phyloP scores from a whole-genome alignment of 495 filamentous ascomycete genomes.

The Annulohypoxylon moriforme region DNA sequence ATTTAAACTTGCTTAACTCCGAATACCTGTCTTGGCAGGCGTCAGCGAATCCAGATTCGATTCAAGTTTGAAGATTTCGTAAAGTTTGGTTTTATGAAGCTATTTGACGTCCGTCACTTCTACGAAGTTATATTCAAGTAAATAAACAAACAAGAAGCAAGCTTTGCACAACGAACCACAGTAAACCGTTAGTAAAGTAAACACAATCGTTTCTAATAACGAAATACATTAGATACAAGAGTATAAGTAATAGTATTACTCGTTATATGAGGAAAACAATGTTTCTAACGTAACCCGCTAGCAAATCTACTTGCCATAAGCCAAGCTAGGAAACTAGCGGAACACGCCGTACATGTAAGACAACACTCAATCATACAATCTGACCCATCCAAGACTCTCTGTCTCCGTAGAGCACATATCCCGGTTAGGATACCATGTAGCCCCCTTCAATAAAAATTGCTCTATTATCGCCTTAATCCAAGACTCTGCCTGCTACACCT shows the following conservation, averaged over 20 bases:
- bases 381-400: conserved; percentile 35
- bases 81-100: neutral
- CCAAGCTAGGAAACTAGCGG: conserved; percentile 13
- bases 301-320: conserved; percentile 26
- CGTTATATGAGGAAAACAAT: conserved; percentile 21
- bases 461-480: conserved; percentile 48
- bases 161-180: neutral
- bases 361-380: conserved; percentile 46
- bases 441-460: conserved; percentile 1
- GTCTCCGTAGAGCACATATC: conserved; percentile 6
- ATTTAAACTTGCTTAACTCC: conserved; percentile 13
- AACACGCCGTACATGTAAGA: conserved; percentile 20
- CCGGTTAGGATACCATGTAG: neutral
- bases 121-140: neutral
- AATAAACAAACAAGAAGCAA: neutral
- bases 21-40: conserved; percentile 18
- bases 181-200: neutral
- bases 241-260: conserved; percentile 21
- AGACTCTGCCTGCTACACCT: conserved; percentile 75
- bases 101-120: too few relatives aligned
- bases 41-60: conserved; percentile 1
- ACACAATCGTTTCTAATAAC: neutral
- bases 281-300: conserved; percentile 17
- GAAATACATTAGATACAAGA: conserved; percentile 15
- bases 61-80: neutral